Evolutionary conservation across 1,139 yeast species (phyloP), one percentile per base, ranked within the genome.

Genomic region (Eremothecium cymbalariae): DNA sequence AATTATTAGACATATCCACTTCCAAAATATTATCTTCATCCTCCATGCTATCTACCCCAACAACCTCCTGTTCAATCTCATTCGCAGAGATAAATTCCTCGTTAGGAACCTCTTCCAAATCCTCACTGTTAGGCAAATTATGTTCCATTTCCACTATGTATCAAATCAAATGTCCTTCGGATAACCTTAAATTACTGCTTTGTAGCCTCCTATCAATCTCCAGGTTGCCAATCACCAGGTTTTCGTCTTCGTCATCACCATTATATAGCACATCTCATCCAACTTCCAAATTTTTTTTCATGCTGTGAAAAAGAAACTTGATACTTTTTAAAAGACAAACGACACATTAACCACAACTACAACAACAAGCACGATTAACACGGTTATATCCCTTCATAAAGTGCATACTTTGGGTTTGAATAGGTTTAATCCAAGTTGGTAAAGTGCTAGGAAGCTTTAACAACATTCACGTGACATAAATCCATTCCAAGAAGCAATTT

Each of bases 1-100:
- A 85, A 62, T 90, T 88, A 60, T 90, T 88, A 32, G 88, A 68
- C 74, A 86, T 65, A 53, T 86, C 96, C 26, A 78, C 64, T 53
- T 74, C 83, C 25, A 70, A 50, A 34, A 58, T 57, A 8, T 64
- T 65, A 25, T 59, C 68, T 25, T 44, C 57, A 9, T 53, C 60
- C 8, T 53, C 54, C 7, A 50, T 63, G 29, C 59, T 63, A 25
- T 51, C 57, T 9, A 59, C 65, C 23, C 58, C 64, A 41, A 68
- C 64, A 15, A 36, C 29, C 21, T 36, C 42, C 57, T 76, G 80
- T 9, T 64, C 82, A 12, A 77, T 77, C 50, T 77, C 85, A 46
- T 71, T 69, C 25, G 58, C 52, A 31, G 65, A 65, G 38, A 83
- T 64, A 50, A 65, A 74, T 41, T 74, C 82, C 30, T 69, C 75